Base-by-base conservation (phyloP, 2,329 filamentous ascomycete genomes). In the Botrytis galanthina region DNA sequence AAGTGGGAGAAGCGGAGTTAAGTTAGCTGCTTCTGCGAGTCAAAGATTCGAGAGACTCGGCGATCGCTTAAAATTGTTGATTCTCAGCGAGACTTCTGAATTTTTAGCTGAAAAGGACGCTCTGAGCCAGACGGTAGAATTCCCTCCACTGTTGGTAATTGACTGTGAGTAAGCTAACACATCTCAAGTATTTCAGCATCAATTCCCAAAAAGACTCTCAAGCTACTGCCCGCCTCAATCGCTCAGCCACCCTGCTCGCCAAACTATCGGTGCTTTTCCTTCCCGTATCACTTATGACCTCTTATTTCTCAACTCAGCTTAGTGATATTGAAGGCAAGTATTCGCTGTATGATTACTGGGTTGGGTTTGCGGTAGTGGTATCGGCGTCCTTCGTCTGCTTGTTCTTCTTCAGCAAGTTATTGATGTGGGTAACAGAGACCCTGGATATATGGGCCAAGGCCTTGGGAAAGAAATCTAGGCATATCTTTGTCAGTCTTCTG, bases 201-300 rank as follows among this genome's bases (percentile, higher is more conserved):
- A 93, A 92, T 73, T 89, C 91, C 29, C 89, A 93, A 78, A 93
- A 92, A 80, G 91, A 94, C 81, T 92, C 91, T 0, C 87, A 90
- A 76, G 88, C 89, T 6, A 92, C 93, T 18, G 91, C 93, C 74
- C 87, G 90, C 32, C 85, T 94, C 32, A 93, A 91, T 0, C 85
- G 91, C 73, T 90, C 91, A 75, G 92, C 92, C 5, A 89, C 93
- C 7, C 83, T 94, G 8, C 85, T 94, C 18, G 91, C 91, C 64
- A 94, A 94, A 80, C 88, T 92, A 9, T 92, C 90, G 20, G 92
- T 94, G 59, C 84, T 94, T 70, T 94, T 94, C 82, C 85, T 94
- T 72, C 92, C 92, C 0, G 90, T 94, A 74, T 91, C 87, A 76
- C 86, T 94, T 67, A 90, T 94, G 88, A 93, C 91, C 5, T 89